Percentiles rank a stretch among this genome's conserved stretches.
phyloP scores from a whole-genome alignment of 768 basidiomycete species.

The Mycena pura region DNA sequence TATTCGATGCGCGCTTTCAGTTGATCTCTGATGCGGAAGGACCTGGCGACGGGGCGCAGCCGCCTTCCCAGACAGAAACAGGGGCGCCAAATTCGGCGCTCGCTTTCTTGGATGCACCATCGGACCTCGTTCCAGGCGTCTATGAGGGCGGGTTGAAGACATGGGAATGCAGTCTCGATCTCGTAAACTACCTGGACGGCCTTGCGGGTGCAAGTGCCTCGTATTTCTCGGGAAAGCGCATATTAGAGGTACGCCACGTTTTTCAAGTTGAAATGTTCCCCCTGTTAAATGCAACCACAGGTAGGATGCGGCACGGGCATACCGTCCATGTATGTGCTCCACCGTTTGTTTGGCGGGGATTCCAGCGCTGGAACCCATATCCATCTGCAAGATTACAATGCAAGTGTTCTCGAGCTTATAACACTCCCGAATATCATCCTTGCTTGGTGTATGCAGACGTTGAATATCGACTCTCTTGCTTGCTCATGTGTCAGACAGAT shows the following conservation, averaged over 20 bases:
- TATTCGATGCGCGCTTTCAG: slow-evolving; percentile 97
- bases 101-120: slow-evolving; percentile 78
- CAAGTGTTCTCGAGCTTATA: slow-evolving; percentile 77
- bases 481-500: slow-evolving; percentile 46
- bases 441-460: slow-evolving; percentile 73
- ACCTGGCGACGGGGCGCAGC: slow-evolving; percentile 28
- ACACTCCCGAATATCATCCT: slow-evolving; percentile 82
- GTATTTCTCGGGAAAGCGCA: slow-evolving; percentile 52
- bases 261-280: not conserved
- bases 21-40: slow-evolving; percentile 75
- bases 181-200: slow-evolving; percentile 69
- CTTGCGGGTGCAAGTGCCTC: slow-evolving; percentile 28
- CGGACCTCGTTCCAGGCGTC: slow-evolving; percentile 88
- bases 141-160: slow-evolving; percentile 98
- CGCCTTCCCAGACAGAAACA: slow-evolving; percentile 15
- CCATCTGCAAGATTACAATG: slow-evolving; percentile 93
- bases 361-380: slow-evolving; percentile 52
- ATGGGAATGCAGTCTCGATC: slow-evolving; percentile 94
- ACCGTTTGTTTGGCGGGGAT: slow-evolving; percentile 56
- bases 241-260: slow-evolving; percentile 71
- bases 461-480: not conserved
- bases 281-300: slow-evolving; percentile 45
- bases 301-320: slow-evolving; percentile 93
- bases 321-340: slow-evolving; percentile 78
- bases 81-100: slow-evolving; percentile 44